Evolutionary conservation across 2,329 filamentous ascomycete species (phyloP).

Genomic region (Trichoderma koningii): DNA sequence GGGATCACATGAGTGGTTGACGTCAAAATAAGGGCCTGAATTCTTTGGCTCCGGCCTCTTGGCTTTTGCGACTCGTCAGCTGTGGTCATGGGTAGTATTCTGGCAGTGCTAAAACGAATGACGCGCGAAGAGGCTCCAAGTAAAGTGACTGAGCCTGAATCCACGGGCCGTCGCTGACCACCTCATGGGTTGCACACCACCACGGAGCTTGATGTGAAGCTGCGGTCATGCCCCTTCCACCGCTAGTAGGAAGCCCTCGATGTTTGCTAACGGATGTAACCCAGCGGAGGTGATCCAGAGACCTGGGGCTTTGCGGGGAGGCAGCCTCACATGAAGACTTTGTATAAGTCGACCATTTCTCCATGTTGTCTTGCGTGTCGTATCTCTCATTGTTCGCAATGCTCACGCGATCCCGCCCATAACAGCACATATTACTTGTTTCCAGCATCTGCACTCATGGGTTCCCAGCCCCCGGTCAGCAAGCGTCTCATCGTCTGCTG

Average conservation of each 20-base stretch:
- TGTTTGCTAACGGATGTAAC: neutral
- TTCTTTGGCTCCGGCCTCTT: neutral
- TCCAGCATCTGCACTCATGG: neutral
- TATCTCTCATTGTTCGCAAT: neutral
- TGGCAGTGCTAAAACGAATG: neutral
- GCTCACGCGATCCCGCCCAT: neutral
- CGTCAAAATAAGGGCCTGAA: neutral
- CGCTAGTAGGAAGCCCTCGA: neutral
- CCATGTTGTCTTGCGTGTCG: neutral
- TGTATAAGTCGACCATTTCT: neutral
- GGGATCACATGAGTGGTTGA: conserved; percentile 17
- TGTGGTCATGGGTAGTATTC: conserved; percentile 9
- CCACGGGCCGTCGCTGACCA: conserved; percentile 12
- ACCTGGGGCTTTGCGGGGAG: conserved; percentile 4
- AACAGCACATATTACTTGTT: neutral
- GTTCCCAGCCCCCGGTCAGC: conserved; percentile 25
- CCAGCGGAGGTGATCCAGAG: neutral
- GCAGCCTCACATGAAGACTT: conserved; percentile 4
- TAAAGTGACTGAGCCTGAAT: neutral
- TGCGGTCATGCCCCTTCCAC: conserved; percentile 15
- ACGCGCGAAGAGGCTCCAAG: neutral
- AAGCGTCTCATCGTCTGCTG: conserved; percentile 57
- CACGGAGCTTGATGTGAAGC: conserved; percentile 3
- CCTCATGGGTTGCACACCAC: conserved; percentile 3
- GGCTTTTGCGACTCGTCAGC: neutral